Evolutionary conservation across 2,329 filamentous ascomycete genomes (phyloP).

Genomic region (Pyricularia grisea): DNA sequence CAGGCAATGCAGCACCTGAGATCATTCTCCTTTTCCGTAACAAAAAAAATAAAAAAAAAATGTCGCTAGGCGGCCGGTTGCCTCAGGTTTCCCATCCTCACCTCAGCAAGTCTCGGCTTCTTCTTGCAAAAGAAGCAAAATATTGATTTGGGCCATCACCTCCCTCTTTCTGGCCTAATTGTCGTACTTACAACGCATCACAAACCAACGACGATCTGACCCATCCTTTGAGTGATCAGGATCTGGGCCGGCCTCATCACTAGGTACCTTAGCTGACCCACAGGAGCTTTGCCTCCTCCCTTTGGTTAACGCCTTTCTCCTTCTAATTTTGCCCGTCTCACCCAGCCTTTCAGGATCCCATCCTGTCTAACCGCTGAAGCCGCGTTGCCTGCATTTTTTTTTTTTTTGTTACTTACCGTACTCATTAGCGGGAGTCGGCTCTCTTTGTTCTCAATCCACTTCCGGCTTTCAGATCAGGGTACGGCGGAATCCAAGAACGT

Average conservation of each 20-base stretch:
- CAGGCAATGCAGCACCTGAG: not conserved
- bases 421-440: not conserved
- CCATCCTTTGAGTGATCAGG: not conserved
- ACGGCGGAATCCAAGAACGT: not conserved
- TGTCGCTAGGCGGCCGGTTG: not conserved
- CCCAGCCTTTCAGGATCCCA: not conserved
- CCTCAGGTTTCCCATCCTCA: not conserved
- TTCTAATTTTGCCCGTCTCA: not conserved
- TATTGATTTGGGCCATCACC: not conserved
- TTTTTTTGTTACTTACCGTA: not conserved
- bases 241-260: not conserved
- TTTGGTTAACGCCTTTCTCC: not conserved
- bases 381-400: not conserved
- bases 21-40: not conserved
- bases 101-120: not conserved
- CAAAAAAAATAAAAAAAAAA: too few relatives aligned
- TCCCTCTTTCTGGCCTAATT: not conserved
- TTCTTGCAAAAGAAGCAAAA: not conserved
- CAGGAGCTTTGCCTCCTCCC: not conserved
- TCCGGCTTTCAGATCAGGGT: not conserved
- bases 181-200: not conserved
- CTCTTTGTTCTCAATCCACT: conserved; percentile 4
- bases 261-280: not conserved
- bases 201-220: not conserved
- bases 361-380: not conserved